Percentiles rank a stretch among this genome's conserved stretches.
Evolutionary conservation across 2,329 filamentous ascomycete species (phyloP).

Genomic region (Beauveria sp.): DNA sequence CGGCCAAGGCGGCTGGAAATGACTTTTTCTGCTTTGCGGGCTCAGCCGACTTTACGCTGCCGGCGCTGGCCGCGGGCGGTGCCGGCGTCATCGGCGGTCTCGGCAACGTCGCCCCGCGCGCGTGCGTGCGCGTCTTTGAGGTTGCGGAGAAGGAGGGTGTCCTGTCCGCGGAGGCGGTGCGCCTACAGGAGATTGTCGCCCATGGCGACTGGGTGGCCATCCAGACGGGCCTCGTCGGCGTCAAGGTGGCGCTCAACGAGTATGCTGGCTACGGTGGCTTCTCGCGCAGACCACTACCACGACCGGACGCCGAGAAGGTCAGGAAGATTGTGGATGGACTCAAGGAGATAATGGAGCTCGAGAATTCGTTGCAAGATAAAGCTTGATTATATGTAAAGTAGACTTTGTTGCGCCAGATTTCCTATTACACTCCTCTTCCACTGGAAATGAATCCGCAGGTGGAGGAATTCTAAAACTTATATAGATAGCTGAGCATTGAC

Average conservation of each 20-base stretch:
- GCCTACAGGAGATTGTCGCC: slow-evolving; percentile 57
- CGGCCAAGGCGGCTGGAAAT: slow-evolving; percentile 35
- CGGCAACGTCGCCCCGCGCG: slow-evolving; percentile 62
- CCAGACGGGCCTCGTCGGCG: slow-evolving; percentile 62
- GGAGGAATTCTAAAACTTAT: too few species aligned
- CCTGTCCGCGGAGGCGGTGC: slow-evolving; percentile 50
- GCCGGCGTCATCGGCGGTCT: slow-evolving; percentile 66
- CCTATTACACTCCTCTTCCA: too few species aligned
- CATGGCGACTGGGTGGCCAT: slow-evolving; percentile 67
- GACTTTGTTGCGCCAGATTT: too few species aligned
- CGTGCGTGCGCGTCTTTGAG: slow-evolving; percentile 54
- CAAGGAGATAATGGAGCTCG: slow-evolving; percentile 17
- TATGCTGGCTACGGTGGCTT: slow-evolving; percentile 61
- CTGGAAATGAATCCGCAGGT: too few species aligned
- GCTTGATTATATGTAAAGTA: neutral
- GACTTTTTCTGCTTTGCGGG: slow-evolving; percentile 65
- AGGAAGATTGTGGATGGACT: slow-evolving; percentile 15
- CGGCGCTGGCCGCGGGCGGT: slow-evolving; percentile 59
- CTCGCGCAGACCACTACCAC: slow-evolving; percentile 22
- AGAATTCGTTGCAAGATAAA: slow-evolving; percentile 13
- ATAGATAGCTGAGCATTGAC: too few species aligned
- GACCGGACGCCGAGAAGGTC: slow-evolving; percentile 11
- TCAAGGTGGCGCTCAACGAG: slow-evolving; percentile 60
- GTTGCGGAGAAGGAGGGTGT: slow-evolving; percentile 46
- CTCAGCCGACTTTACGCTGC: slow-evolving; percentile 65